phyloP scores from a whole-genome alignment of 441 rosid genomes.

The Melastoma candidum region DNA sequence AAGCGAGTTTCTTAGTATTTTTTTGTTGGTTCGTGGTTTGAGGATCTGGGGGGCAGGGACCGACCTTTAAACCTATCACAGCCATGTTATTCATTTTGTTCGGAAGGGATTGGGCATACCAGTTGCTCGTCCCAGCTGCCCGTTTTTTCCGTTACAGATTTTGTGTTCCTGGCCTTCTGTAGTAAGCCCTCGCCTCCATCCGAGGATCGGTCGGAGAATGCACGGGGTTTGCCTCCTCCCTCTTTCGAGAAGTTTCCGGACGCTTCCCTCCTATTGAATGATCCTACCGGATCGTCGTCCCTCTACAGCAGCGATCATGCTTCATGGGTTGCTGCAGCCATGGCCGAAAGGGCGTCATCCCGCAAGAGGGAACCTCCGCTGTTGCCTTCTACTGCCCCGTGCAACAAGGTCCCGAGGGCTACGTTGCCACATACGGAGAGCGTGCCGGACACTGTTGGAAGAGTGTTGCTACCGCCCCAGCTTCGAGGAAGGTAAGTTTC shows the following conservation, averaged over 20 bases:
- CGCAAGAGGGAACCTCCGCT: slow-evolving; percentile 55
- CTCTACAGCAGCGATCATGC: slow-evolving; percentile 41
- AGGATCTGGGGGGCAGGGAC: too few relatives aligned
- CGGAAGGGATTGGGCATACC: not conserved
- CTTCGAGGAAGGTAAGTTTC: slow-evolving; percentile 63
- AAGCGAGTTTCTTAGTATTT: too few relatives aligned
- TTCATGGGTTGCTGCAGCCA: slow-evolving; percentile 67
- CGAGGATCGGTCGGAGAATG: slow-evolving; percentile 14
- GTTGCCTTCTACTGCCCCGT: slow-evolving; percentile 31
- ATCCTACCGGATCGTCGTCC: slow-evolving; percentile 24
- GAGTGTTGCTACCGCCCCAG: slow-evolving; percentile 78
- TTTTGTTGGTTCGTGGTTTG: too few relatives aligned
- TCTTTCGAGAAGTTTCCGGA: slow-evolving; percentile 55
- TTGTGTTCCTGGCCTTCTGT: not conserved
- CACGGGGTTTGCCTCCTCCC: slow-evolving; percentile 14
- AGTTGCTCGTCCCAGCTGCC: not conserved
- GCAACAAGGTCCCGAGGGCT: slow-evolving; percentile 57
- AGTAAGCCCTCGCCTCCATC: slow-evolving; percentile 25
- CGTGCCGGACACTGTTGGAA: slow-evolving; percentile 51
- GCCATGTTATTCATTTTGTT: not conserved
- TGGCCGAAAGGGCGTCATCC: slow-evolving; percentile 42
- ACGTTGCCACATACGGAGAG: slow-evolving; percentile 37
- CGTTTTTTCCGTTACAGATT: not conserved
- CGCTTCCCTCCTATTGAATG: slow-evolving; percentile 61
- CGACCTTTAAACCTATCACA: too few relatives aligned